Percentiles rank a stretch among this genome's conserved stretches.
These are phyloP conservation scores for Sclerotinia glacialis DNA, from an alignment of 2,329 filamentous ascomycete species.

Conservation along the genomic window DNA sequence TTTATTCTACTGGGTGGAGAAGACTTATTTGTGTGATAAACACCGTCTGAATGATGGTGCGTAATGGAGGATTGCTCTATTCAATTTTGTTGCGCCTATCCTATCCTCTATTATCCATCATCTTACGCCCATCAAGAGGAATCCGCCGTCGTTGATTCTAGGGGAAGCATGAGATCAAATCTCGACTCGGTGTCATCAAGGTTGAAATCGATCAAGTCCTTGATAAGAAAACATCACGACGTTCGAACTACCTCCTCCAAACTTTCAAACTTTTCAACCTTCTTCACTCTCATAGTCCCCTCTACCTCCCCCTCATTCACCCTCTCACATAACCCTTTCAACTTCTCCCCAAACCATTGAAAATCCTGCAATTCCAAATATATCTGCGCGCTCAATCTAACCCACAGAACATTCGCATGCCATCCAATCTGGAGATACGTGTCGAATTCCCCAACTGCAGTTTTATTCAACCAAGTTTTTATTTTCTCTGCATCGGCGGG, in stretches of 20 bases:
- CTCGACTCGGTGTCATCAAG: too few species aligned
- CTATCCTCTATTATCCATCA: not conserved
- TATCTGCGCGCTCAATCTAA: conserved; percentile 73
- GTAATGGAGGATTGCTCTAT: not conserved
- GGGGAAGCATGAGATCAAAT: too few species aligned
- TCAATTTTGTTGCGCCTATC: too few species aligned
- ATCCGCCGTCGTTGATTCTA: too few species aligned
- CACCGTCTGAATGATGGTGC: too few species aligned
- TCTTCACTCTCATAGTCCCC: not conserved
- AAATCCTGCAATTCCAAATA: conserved; percentile 79
- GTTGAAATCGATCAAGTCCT: not conserved
- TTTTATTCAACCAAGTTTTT: conserved; percentile 44
- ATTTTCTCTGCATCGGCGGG: conserved; percentile 56
- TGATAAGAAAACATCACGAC: not conserved
- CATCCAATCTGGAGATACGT: conserved; percentile 66
- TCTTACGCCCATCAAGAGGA: too few species aligned
- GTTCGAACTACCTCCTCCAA: not conserved
- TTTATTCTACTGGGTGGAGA: too few species aligned
- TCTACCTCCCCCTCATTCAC: conserved; percentile 41
- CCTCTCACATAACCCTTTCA: conserved; percentile 49
- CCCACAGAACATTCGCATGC: conserved; percentile 59
- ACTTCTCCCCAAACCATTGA: conserved; percentile 56
- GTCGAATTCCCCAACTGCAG: conserved; percentile 52
- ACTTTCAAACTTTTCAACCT: not conserved
- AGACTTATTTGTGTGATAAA: not conserved